Evolutionary conservation across 2,329 filamentous ascomycete genomes (phyloP).

Genomic region (Fusarium mundagurra): DNA sequence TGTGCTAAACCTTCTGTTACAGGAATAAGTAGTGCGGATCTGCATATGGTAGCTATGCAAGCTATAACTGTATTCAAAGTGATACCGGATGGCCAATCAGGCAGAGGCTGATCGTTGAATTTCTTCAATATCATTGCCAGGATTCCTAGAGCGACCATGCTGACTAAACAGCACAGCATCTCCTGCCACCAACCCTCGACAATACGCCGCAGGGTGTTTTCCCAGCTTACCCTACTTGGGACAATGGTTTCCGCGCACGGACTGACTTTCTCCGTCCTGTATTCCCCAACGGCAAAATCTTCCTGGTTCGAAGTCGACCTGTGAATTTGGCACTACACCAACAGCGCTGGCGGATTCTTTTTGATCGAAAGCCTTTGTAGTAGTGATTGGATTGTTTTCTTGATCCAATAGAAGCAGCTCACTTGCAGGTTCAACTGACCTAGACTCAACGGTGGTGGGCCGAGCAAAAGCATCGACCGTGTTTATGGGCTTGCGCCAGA

Average conservation of each 20-base stretch:
- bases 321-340: background rate
- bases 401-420: background rate
- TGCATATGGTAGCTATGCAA: background rate
- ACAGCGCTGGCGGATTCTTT: background rate
- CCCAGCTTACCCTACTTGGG: background rate
- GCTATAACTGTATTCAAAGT: background rate
- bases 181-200: background rate
- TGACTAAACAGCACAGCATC: background rate
- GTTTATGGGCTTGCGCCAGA: background rate
- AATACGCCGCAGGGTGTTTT: background rate
- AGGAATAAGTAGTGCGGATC: background rate
- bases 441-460: background rate
- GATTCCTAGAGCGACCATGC: background rate
- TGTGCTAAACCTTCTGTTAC: constrained; percentile 2
- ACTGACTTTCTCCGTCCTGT: background rate
- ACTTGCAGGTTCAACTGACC: background rate
- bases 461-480: background rate
- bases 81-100: background rate
- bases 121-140: background rate
- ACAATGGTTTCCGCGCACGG: background rate
- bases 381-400: background rate
- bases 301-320: background rate
- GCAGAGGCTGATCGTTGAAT: background rate
- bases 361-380: background rate
- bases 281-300: background rate